Percentiles rank a stretch among this genome's conserved stretches.
Evolutionary conservation across 257 asterid species (phyloP).

Genomic region (Plantago elongata): DNA sequence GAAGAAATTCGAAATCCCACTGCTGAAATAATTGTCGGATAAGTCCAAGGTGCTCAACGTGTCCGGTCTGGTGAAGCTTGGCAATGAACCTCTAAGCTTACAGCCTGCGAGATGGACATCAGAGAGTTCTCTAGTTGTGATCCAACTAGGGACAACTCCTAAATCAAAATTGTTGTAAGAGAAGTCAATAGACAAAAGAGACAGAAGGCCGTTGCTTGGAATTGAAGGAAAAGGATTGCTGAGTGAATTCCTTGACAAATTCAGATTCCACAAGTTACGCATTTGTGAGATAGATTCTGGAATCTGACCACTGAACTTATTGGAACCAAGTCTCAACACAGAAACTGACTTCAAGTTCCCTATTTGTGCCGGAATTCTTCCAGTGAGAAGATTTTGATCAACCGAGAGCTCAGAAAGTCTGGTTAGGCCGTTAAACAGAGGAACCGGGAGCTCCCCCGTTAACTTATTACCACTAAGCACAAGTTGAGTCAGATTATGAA

Average conservation of each 20-base stretch:
- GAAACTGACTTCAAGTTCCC: constrained; percentile 60
- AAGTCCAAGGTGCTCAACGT: constrained; percentile 66
- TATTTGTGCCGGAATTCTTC: constrained; percentile 59
- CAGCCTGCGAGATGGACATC: constrained; percentile 71
- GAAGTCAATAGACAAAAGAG: constrained; percentile 66
- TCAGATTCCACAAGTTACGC: constrained; percentile 71
- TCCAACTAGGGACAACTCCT: constrained; percentile 70
- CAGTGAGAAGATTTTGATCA: constrained; percentile 60
- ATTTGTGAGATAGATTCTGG: constrained; percentile 67
- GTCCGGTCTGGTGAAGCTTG: constrained; percentile 64
- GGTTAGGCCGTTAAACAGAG: constrained; percentile 35
- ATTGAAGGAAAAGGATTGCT: constrained; percentile 41
- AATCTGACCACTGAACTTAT: constrained; percentile 64
- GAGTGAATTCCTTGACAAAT: constrained; percentile 59
- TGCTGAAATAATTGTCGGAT: constrained; percentile 61
- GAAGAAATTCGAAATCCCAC: constrained; percentile 56
- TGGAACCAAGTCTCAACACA: constrained; percentile 51
- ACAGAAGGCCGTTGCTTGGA: constrained; percentile 43
- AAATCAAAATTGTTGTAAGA: constrained; percentile 61
- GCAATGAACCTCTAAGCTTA: constrained; percentile 61
- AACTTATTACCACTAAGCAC: constrained; percentile 58
- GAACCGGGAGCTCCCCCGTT: constrained; percentile 58
- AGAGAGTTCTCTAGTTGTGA: constrained; percentile 58
- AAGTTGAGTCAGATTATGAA: constrained; percentile 50
- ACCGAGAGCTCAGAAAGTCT: constrained; percentile 65